A percentile compares a stretch with the other conserved stretches of the same genome.
Evolutionary conservation across 176 grass and related monocot species (phyloP).

Genomic region (Cenchrus fungigraminus): DNA sequence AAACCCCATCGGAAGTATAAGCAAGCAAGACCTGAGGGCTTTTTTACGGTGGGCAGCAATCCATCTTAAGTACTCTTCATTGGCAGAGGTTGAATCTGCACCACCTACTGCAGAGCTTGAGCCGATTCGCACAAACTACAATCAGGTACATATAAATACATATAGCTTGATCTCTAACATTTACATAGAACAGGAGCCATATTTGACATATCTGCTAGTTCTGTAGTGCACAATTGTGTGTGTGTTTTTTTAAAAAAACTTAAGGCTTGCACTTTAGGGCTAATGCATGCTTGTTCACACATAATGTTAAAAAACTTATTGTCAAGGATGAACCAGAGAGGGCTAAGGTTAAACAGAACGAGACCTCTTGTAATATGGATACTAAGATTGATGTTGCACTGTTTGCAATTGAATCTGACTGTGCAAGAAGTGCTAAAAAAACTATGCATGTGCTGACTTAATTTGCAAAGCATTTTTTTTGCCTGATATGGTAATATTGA

Average conservation of each 20-base stretch:
- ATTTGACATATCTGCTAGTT: not conserved
- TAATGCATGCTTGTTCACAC: conserved; percentile 4
- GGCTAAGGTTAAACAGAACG: not conserved
- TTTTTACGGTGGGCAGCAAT: conserved; percentile 87
- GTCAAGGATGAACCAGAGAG: not conserved
- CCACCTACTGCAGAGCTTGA: conserved; percentile 97
- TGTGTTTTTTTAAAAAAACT: not conserved
- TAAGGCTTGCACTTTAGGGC: conserved; percentile 5
- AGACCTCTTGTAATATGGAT: not conserved
- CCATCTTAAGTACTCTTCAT: conserved; percentile 90
- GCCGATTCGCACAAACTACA: conserved; percentile 85
- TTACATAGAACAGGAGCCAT: conserved; percentile 12
- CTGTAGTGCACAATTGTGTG: not conserved
- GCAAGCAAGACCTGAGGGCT: conserved; percentile 90
- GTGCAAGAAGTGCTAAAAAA: not conserved
- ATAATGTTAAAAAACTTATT: conserved; percentile 1
- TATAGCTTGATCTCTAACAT: conserved; percentile 26
- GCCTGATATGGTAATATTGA: not conserved
- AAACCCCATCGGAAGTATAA: conserved; percentile 98
- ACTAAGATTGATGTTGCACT: not conserved
- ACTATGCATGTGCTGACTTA: not conserved
- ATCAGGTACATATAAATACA: conserved; percentile 51
- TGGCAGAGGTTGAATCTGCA: conserved; percentile 93
- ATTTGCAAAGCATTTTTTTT: not conserved
- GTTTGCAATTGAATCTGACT: not conserved